These are phyloP conservation scores for Chrysosphaeria jannelii DNA, from an alignment of 2,329 filamentous ascomycete genomes.

Conservation along the genomic window DNA sequence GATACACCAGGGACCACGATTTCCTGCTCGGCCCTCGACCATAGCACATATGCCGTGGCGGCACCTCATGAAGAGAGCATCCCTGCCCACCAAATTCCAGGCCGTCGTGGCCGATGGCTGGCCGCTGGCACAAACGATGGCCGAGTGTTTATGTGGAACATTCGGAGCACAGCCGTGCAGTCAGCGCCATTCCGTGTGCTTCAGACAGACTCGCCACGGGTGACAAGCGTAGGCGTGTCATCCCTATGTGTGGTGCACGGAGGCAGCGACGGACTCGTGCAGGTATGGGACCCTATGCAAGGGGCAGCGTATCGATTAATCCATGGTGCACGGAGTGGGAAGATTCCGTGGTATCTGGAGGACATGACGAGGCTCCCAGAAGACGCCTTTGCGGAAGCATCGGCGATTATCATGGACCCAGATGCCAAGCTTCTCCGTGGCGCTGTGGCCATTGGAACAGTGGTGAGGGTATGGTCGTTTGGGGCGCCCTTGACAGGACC, in stretches of 20 bases:
- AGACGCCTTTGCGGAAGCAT: slow-evolving; percentile 43
- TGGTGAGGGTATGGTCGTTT: slow-evolving; percentile 80
- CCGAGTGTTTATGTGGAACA: slow-evolving; percentile 57
- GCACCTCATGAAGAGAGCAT: slow-evolving; percentile 43
- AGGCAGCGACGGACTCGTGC: slow-evolving; percentile 78
- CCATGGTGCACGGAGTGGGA: slow-evolving; percentile 55
- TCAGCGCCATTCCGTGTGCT: slow-evolving; percentile 64
- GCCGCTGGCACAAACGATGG: slow-evolving; percentile 57
- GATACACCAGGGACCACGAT: too few relatives aligned
- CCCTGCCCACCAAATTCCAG: slow-evolving; percentile 42
- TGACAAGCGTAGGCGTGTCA: slow-evolving; percentile 57
- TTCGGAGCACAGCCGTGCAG: slow-evolving; percentile 24
- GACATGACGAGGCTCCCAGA: slow-evolving; percentile 11
- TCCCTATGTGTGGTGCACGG: slow-evolving; percentile 76
- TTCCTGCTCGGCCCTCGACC: slow-evolving; percentile 40
- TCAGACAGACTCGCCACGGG: slow-evolving; percentile 66
- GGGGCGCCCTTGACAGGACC: slow-evolving; percentile 27
- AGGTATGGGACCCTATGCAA: slow-evolving; percentile 86
- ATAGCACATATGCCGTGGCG: slow-evolving; percentile 38
- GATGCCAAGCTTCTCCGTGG: slow-evolving; percentile 66
- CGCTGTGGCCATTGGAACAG: slow-evolving; percentile 60
- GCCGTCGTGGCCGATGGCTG: slow-evolving; percentile 53
- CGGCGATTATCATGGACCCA: slow-evolving; percentile 63
- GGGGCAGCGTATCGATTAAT: slow-evolving; percentile 55
- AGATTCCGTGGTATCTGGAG: slow-evolving; percentile 43